Conservation (phyloP, 805 yeast genomes). For the Metschnikowia picachoensis region DNA sequence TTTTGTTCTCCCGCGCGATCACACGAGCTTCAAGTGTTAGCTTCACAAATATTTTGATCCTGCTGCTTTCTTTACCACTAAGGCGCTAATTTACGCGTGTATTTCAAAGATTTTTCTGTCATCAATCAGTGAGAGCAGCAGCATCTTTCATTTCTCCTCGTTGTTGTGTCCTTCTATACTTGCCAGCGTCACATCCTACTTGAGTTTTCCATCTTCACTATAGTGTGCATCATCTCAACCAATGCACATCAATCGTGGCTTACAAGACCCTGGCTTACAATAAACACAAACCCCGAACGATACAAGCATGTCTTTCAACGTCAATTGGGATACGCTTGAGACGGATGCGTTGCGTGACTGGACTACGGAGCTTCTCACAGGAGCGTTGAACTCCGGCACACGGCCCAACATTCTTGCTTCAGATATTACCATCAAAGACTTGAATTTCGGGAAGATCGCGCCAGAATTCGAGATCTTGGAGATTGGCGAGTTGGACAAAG, state of each 20-base stretch:
- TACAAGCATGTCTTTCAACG: constrained; percentile 63
- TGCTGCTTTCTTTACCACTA: too few relatives aligned
- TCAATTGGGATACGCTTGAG: constrained; percentile 74
- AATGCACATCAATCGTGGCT: too few relatives aligned
- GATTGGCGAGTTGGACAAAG: constrained; percentile 75
- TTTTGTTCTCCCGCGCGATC: constrained; percentile 3
- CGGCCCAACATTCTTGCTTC: constrained; percentile 69
- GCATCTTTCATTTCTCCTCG: too few relatives aligned
- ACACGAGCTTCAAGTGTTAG: constrained; percentile 3
- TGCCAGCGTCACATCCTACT: too few relatives aligned
- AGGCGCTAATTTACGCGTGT: too few relatives aligned
- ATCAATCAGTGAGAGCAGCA: too few relatives aligned
- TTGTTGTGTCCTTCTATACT: too few relatives aligned
- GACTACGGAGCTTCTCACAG: constrained; percentile 62
- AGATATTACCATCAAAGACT: constrained; percentile 60
- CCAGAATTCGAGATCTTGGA: constrained; percentile 77
- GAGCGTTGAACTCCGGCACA: constrained; percentile 70
- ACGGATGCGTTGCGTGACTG: constrained; percentile 58
- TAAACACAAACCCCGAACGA: not conserved
- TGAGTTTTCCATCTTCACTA: too few relatives aligned
- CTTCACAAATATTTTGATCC: too few relatives aligned
- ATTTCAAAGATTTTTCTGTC: too few relatives aligned
- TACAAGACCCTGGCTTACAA: too few relatives aligned
- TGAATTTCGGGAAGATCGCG: constrained; percentile 69
- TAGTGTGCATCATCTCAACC: too few relatives aligned